Conservation (phyloP, 306 rosid species). For the Lupinus albus region DNA sequence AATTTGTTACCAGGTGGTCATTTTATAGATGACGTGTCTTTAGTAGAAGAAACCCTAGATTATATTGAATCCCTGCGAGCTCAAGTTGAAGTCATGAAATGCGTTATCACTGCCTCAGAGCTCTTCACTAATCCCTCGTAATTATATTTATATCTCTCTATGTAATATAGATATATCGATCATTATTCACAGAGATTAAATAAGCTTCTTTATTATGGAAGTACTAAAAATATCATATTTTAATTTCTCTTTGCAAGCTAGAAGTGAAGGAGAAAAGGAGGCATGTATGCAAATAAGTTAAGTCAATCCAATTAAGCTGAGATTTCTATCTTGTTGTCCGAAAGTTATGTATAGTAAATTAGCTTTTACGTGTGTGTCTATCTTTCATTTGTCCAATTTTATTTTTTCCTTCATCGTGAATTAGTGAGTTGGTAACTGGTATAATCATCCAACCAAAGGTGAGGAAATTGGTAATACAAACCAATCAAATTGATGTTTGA, state of each 20-base stretch:
- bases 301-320: constrained; percentile 45
- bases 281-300: constrained; percentile 30
- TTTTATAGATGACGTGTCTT: constrained; percentile 57
- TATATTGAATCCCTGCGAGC: constrained; percentile 62
- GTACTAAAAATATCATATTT: background rate
- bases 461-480: constrained; percentile 9
- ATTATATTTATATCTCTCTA: background rate
- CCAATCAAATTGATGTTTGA: constrained; percentile 3
- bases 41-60: constrained; percentile 91
- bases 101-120: constrained; percentile 52
- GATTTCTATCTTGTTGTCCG: constrained; percentile 9
- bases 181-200: background rate
- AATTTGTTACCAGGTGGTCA: constrained; percentile 82
- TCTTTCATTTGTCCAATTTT: constrained; percentile 22
- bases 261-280: constrained; percentile 45
- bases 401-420: constrained; percentile 14
- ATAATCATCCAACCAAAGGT: constrained; percentile 9
- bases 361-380: constrained; percentile 1
- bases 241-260: constrained; percentile 42
- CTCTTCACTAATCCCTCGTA: constrained; percentile 42
- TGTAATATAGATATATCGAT: background rate
- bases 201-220: background rate
- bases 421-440: constrained; percentile 2
- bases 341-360: constrained; percentile 7
- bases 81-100: constrained; percentile 86